phyloP scores from a whole-genome alignment of 768 basidiomycete genomes.

The Tubosaeta brunneosetosa region DNA sequence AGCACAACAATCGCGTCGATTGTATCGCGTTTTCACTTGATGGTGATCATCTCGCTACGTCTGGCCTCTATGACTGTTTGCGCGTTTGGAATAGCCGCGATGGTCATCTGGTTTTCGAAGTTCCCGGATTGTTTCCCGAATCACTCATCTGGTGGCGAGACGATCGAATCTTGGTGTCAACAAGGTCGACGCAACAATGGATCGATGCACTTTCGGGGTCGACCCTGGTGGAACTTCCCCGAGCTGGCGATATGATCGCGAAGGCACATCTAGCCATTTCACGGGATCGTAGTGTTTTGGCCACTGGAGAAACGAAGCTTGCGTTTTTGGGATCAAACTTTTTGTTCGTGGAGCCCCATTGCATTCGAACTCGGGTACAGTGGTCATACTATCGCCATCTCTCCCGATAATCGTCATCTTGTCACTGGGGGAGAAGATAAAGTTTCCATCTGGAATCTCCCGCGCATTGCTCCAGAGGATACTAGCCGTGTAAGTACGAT shows the following conservation, averaged over 20 bases:
- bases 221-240: constrained; percentile 9
- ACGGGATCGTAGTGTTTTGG: constrained; percentile 5
- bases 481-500: neutral
- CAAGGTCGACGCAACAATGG: constrained; percentile 9
- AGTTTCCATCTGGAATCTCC: constrained; percentile 13
- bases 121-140: constrained; percentile 6
- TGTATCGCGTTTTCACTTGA: constrained; percentile 15
- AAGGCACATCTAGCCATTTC: constrained; percentile 9
- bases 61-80: constrained; percentile 4
- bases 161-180: constrained; percentile 12
- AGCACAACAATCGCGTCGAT: constrained; percentile 5
- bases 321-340: constrained; percentile 9
- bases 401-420: constrained; percentile 3
- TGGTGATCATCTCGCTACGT: constrained; percentile 11
- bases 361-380: neutral
- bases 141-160: constrained; percentile 16
- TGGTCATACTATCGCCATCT: constrained; percentile 8
- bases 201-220: constrained; percentile 7
- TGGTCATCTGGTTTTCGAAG: constrained; percentile 1
- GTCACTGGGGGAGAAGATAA: constrained; percentile 10
- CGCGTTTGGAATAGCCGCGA: constrained; percentile 12
- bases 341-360: constrained; percentile 1
- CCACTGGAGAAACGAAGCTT: constrained; percentile 1
- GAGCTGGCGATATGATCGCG: neutral
- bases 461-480: neutral